A percentile compares a stretch with the other conserved stretches of the same genome.
Conservation (phyloP, 345 rosid genomes). For the Aegle marmelos region DNA sequence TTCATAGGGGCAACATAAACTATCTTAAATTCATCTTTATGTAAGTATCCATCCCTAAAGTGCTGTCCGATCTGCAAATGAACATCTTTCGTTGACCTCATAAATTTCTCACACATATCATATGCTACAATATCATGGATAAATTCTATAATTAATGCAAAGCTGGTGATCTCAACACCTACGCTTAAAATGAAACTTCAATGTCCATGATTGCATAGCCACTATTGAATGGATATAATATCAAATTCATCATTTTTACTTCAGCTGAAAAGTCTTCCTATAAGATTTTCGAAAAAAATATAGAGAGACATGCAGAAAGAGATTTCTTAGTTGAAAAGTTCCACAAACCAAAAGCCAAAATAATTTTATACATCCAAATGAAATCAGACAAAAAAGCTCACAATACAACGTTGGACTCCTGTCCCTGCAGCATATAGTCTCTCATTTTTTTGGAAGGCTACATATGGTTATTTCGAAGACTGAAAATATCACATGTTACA, state of each 20-base stretch:
- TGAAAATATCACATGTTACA: neutral
- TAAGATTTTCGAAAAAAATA: neutral
- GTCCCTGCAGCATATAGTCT: neutral
- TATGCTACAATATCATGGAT: neutral
- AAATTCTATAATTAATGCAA: neutral
- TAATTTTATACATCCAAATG: neutral
- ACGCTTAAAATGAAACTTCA: neutral
- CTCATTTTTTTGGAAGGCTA: neutral
- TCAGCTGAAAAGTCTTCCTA: neutral
- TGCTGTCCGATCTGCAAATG: constrained; percentile 84
- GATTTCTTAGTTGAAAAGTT: too few species aligned
- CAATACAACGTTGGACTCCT: neutral
- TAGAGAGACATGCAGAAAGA: neutral
- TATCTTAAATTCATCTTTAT: constrained; percentile 91
- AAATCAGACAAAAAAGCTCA: neutral
- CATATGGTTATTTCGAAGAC: neutral
- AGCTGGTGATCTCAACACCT: neutral
- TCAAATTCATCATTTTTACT: neutral
- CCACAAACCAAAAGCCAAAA: neutral
- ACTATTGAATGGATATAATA: neutral
- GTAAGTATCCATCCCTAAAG: constrained; percentile 92
- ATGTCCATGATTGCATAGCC: neutral
- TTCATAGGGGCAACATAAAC: constrained; percentile 99
- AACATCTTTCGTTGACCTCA: neutral
- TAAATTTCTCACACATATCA: neutral